Base-by-base conservation (phyloP, 2,329 filamentous ascomycete genomes). In the Bipolaris gigantea region DNA sequence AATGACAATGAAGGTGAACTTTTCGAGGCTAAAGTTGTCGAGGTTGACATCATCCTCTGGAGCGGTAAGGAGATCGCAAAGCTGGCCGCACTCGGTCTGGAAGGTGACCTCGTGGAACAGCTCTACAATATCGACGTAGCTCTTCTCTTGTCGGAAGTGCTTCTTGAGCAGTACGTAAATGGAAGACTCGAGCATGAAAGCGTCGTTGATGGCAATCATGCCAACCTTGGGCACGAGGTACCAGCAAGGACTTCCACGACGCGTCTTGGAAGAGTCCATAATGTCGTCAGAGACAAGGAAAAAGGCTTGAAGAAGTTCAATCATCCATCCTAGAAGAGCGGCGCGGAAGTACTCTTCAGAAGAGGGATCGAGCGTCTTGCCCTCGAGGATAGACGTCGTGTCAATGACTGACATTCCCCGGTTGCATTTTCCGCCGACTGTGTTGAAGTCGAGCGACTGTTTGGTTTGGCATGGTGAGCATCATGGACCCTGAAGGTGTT, bases 281-380 rank as follows among this genome's bases (percentile, higher is more conserved):
- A 99, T 97, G 77, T 99, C 94, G 79, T 99, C 94, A 40, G 90
- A 92, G 62, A 99, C 94, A 55, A 99, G 86, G 85, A 99, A 97
- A 83, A 97, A 97, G 63, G 94, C 93, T 80, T 99, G 94, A 32
- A 99, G 89, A 45, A 99, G 86, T 83, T 99, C 94, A 60, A 95
- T 96, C 84, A 96, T 86, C 94, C 94, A 99, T 72, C 94, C 94
- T 16, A 99, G 85, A 16, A 90, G 89, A 40, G 92, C 90, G 43
- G 93, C 83, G 66, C 90, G 82, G 81, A 95, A 94, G 82, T 92
- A 96, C 78, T 97, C 89, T 38, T 75, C 72, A 2, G 70, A 69
- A 54, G 93, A 85, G 59, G 90, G 83, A 62, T 80, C 84, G 61
- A 97, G 85, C 50, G 89, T 80, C 65, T 83, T 79, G 69, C 85